A percentile compares a stretch with the other conserved stretches of the same genome.
Evolutionary conservation across 2,329 filamentous ascomycete genomes (phyloP).

Genomic region (Phyllosticta capitalensis): DNA sequence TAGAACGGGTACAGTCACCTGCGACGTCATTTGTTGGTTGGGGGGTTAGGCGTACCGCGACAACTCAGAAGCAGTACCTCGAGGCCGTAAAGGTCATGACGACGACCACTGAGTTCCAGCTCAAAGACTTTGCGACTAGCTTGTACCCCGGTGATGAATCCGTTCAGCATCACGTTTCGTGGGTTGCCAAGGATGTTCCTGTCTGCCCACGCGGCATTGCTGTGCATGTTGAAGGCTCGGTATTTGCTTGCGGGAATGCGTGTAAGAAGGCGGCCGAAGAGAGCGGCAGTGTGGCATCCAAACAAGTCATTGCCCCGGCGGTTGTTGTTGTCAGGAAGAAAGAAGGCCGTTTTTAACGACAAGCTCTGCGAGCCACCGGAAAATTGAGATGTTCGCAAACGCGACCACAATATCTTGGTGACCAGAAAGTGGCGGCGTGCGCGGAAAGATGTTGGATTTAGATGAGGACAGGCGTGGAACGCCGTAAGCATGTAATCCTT

Average conservation of each 20-base stretch:
- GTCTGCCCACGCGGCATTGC: not conserved
- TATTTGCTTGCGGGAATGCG: not conserved
- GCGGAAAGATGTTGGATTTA: not conserved
- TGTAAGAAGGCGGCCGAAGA: not conserved
- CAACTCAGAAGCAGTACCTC: constrained; percentile 17
- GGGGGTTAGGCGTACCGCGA: too few relatives aligned
- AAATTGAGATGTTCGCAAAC: not conserved
- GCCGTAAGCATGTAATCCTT: too few relatives aligned
- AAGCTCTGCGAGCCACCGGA: not conserved
- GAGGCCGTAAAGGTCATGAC: not conserved
- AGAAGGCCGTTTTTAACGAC: not conserved
- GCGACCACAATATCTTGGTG: not conserved
- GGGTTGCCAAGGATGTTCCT: not conserved
- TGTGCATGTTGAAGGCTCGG: not conserved
- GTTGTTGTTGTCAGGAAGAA: not conserved
- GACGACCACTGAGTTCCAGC: not conserved
- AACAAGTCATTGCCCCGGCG: not conserved
- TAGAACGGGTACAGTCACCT: too few relatives aligned
- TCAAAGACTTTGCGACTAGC: not conserved
- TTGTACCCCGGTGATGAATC: not conserved
- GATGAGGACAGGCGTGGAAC: not conserved
- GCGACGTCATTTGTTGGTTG: too few relatives aligned
- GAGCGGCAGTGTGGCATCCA: not conserved
- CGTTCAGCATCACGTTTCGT: not conserved
- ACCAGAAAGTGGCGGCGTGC: too few relatives aligned